phyloP scores from a whole-genome alignment of 306 rosid species.

The Urtica urens region DNA sequence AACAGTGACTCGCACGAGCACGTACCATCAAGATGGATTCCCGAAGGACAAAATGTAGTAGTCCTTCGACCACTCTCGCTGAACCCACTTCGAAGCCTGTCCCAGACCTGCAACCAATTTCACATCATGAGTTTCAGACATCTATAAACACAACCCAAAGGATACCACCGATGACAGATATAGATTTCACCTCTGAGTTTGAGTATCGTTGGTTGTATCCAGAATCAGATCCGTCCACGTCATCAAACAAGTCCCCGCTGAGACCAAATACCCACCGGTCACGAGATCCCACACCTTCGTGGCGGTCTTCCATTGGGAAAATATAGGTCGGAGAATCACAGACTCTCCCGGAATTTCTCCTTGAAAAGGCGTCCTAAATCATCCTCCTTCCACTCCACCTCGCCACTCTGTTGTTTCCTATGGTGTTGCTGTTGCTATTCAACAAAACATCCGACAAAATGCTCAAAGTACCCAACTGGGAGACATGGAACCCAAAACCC shows the following conservation, averaged over 20 bases:
- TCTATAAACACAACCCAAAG: not conserved
- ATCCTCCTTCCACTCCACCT: constrained; percentile 79
- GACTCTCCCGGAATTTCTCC: constrained; percentile 71
- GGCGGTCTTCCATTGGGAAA: constrained; percentile 52
- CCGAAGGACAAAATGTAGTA: constrained; percentile 70
- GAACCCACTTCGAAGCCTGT: constrained; percentile 79
- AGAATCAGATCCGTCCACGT: constrained; percentile 42
- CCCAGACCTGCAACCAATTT: constrained; percentile 54
- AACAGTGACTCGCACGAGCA: constrained; percentile 72
- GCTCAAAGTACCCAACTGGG: constrained; percentile 74
- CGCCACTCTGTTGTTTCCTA: constrained; percentile 41
- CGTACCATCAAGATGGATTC: constrained; percentile 74
- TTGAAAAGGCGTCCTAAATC: constrained; percentile 84
- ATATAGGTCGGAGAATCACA: constrained; percentile 64
- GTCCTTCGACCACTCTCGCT: constrained; percentile 51
- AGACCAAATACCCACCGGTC: constrained; percentile 92
- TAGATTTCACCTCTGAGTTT: constrained; percentile 65
- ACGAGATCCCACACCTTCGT: constrained; percentile 52
- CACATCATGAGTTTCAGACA: not conserved
- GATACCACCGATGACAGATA: not conserved
- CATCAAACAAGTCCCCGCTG: constrained; percentile 57
- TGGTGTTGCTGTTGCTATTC: constrained; percentile 40
- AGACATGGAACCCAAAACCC: constrained; percentile 60
- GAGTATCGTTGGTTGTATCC: constrained; percentile 50
- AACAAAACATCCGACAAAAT: constrained; percentile 67